These are phyloP conservation scores for Mycosarcoma mackinlayi DNA, from an alignment of 1,284 basidiomycete genomes.

Conservation along the genomic window DNA sequence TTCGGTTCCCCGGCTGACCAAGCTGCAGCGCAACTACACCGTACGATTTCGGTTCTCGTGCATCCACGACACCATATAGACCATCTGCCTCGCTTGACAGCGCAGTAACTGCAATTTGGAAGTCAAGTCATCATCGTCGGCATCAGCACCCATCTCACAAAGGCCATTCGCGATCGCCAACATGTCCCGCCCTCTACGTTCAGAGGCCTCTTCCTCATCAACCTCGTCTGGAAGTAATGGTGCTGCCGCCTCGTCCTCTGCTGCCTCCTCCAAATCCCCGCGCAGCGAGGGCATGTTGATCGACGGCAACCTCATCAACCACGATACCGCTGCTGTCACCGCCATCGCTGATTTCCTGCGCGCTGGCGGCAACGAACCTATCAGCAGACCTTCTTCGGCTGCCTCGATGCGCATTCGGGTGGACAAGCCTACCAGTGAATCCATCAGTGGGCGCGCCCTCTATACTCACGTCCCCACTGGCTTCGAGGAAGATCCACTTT, in stretches of 20 bases:
- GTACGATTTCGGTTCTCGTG: not conserved
- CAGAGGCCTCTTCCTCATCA: conserved; percentile 33
- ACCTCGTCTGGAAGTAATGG: not conserved
- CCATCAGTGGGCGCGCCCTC: conserved; percentile 50
- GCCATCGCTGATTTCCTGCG: conserved; percentile 42
- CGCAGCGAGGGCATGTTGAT: conserved; percentile 26
- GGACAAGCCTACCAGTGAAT: conserved; percentile 53
- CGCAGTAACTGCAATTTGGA: too few species aligned
- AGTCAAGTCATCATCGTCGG: too few species aligned
- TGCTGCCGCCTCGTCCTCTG: not conserved
- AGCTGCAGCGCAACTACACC: not conserved
- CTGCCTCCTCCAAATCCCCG: conserved; percentile 19
- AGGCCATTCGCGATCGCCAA: not conserved
- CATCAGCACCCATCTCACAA: too few species aligned
- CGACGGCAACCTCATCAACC: conserved; percentile 38
- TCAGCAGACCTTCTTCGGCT: conserved; percentile 54
- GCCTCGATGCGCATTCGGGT: conserved; percentile 60
- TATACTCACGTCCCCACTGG: conserved; percentile 58
- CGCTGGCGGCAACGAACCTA: conserved; percentile 32
- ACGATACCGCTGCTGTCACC: conserved; percentile 35
- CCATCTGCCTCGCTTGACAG: too few species aligned
- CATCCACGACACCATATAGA: too few species aligned
- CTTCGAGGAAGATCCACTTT: conserved; percentile 54
- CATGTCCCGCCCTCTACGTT: conserved; percentile 25
- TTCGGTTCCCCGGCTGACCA: too few species aligned